Evolutionary conservation across 169 alveolate genomes (phyloP).

Genomic region (Miamiensis avidus): DNA sequence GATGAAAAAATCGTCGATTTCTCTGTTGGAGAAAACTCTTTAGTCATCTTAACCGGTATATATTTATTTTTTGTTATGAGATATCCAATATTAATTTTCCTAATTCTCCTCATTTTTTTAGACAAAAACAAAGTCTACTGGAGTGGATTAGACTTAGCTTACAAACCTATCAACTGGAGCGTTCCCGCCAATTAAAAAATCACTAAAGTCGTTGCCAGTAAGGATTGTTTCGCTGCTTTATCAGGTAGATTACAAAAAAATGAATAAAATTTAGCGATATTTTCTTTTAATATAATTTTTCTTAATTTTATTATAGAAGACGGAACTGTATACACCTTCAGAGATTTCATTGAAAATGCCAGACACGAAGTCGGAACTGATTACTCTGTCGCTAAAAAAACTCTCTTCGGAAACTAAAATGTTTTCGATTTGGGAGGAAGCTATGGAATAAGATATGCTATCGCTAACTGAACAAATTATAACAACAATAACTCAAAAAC

Average conservation of each 20-base stretch:
- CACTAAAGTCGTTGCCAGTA: constrained; percentile 21
- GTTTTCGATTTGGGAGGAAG: constrained; percentile 32
- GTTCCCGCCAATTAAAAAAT: constrained; percentile 28
- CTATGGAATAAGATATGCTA: constrained; percentile 43
- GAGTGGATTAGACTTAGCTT: constrained; percentile 34
- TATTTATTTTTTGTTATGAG: not conserved
- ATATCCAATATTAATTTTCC: not conserved
- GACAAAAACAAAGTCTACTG: constrained; percentile 43
- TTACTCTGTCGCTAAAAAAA: not conserved
- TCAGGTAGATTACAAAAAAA: constrained; percentile 5
- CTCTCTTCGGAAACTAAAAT: constrained; percentile 2
- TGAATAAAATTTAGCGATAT: not conserved
- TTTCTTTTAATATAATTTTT: not conserved
- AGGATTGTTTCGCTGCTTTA: constrained; percentile 34
- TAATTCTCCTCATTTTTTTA: not conserved
- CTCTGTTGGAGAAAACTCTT: constrained; percentile 38
- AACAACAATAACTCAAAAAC: not conserved
- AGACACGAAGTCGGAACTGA: constrained; percentile 26
- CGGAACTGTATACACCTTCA: constrained; percentile 29
- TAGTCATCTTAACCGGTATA: constrained; percentile 25
- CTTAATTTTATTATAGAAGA: constrained; percentile 3
- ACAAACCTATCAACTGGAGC: constrained; percentile 17
- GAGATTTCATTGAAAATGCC: constrained; percentile 16
- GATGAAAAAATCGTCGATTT: constrained; percentile 37
- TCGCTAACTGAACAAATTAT: constrained; percentile 1